Evolutionary conservation across 495 filamentous ascomycete species (phyloP).

Genomic region (Penicillium flavigenum): DNA sequence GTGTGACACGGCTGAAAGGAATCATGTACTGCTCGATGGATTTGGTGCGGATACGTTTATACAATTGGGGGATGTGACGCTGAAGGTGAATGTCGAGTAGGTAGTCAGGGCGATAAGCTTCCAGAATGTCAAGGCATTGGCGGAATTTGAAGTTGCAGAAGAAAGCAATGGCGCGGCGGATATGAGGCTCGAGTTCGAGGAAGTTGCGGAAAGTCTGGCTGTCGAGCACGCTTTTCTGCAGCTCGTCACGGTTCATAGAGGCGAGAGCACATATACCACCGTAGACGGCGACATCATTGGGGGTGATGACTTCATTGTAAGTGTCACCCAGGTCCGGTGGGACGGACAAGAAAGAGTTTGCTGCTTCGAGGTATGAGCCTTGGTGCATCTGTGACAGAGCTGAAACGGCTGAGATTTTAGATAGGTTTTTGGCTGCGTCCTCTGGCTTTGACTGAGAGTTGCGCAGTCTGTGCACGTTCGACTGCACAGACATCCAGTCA

Average conservation of each 20-base stretch:
- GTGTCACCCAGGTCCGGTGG: conserved; percentile 50
- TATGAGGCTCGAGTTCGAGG: conserved; percentile 90
- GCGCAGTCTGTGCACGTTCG: conserved; percentile 67
- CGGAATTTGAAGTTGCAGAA: conserved; percentile 89
- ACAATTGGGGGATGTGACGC: conserved; percentile 67
- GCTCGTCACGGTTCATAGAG: conserved; percentile 74
- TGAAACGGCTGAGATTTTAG: conserved; percentile 63
- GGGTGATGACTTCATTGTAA: conserved; percentile 71
- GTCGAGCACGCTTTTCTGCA: conserved; percentile 75
- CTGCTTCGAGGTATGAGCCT: conserved; percentile 69
- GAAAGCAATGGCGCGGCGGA: conserved; percentile 82
- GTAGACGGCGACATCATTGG: conserved; percentile 90
- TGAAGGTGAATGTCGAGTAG: conserved; percentile 86
- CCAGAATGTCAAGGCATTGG: conserved; percentile 75
- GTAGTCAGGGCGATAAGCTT: conserved; percentile 79
- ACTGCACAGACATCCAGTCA: conserved; percentile 64
- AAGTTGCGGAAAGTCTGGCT: conserved; percentile 78
- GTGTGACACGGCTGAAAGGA: conserved; percentile 72
- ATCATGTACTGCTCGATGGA: conserved; percentile 89
- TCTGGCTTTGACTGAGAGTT: conserved; percentile 58
- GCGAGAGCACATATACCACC: conserved; percentile 89
- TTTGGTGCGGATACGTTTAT: conserved; percentile 74
- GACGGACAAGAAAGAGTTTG: conserved; percentile 64
- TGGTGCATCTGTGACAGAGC: conserved; percentile 71
- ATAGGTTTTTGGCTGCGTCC: conserved; percentile 55